Conservation (phyloP, 2,329 filamentous ascomycete species). For the Paracoccidioides brasiliensis region DNA sequence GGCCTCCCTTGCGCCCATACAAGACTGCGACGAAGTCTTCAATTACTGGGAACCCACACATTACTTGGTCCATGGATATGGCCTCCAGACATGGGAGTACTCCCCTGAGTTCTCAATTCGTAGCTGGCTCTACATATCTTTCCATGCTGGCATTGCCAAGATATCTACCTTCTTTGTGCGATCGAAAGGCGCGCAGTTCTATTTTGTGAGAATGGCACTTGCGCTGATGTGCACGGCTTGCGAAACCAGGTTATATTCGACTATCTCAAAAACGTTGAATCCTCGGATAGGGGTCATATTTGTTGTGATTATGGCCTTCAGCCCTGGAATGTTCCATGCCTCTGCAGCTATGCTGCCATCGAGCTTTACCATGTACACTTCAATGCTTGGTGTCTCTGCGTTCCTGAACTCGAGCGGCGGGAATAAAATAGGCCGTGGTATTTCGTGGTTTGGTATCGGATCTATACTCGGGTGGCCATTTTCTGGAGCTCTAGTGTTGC, state of each 20-base stretch:
- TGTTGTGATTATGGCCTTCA: conserved; percentile 60
- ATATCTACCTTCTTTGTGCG: conserved; percentile 44
- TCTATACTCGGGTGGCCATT: conserved; percentile 91
- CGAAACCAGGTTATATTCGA: conserved; percentile 69
- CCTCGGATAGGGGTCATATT: conserved; percentile 77
- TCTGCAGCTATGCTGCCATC: conserved; percentile 79
- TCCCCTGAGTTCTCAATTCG: conserved; percentile 88
- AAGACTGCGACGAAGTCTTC: conserved; percentile 97
- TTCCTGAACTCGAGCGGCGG: conserved; percentile 85
- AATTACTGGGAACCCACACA: conserved; percentile 98
- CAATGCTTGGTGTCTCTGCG: conserved; percentile 69
- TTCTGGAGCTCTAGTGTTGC: conserved; percentile 64
- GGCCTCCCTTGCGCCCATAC: conserved; percentile 75
- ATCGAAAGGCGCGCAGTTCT: conserved; percentile 57
- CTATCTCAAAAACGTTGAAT: conserved; percentile 63
- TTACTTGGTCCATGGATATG: conserved; percentile 84
- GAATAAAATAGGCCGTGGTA: conserved; percentile 65
- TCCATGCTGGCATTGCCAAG: conserved; percentile 64
- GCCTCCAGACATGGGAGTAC: conserved; percentile 97
- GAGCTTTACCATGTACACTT: conserved; percentile 92
- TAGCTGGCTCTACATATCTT: conserved; percentile 77
- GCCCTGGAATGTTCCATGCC: conserved; percentile 87
- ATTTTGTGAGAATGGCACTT: conserved; percentile 64
- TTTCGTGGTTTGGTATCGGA: conserved; percentile 82
- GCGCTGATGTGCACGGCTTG: conserved; percentile 66